These are phyloP conservation scores for Myriosclerotinia curreyana DNA, from an alignment of 2,329 filamentous ascomycete species.

Conservation along the genomic window DNA sequence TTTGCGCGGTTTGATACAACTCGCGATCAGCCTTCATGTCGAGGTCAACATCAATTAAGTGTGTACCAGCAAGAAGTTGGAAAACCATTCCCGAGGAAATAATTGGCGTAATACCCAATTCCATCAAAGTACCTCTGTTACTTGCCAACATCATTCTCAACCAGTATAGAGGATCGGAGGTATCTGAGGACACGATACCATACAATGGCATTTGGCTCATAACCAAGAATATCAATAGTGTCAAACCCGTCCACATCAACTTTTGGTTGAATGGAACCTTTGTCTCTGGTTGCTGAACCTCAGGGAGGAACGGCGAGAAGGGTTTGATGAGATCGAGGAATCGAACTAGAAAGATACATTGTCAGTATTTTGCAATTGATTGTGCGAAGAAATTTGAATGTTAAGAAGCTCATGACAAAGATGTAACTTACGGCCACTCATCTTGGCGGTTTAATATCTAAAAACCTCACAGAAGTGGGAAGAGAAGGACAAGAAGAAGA, in stretches of 20 bases:
- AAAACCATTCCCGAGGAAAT: constrained; percentile 99
- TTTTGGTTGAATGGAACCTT: constrained; percentile 99
- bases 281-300: constrained; percentile 97
- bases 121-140: constrained; percentile 96
- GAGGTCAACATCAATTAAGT: constrained; percentile 99
- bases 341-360: constrained; percentile 62
- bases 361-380: constrained; percentile 31
- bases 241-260: constrained; percentile 92
- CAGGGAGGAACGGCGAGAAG: constrained; percentile 98
- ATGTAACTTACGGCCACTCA: constrained; percentile 43
- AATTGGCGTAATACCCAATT: constrained; percentile 95
- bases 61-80: constrained; percentile 98
- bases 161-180: constrained; percentile 98
- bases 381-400: constrained; percentile 26
- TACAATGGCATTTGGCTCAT: constrained; percentile 99
- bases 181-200: constrained; percentile 98
- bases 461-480: constrained; percentile 41
- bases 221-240: constrained; percentile 96
- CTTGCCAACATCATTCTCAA: constrained; percentile 99
- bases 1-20: constrained; percentile 99
- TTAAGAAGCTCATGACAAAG: constrained; percentile 16
- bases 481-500: constrained; percentile 36
- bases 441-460: constrained; percentile 41
- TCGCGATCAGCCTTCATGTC: constrained; percentile 99
- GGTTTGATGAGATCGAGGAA: constrained; percentile 99